phyloP scores from a whole-genome alignment of 495 filamentous ascomycete genomes.

The Penicillium paradoxum region DNA sequence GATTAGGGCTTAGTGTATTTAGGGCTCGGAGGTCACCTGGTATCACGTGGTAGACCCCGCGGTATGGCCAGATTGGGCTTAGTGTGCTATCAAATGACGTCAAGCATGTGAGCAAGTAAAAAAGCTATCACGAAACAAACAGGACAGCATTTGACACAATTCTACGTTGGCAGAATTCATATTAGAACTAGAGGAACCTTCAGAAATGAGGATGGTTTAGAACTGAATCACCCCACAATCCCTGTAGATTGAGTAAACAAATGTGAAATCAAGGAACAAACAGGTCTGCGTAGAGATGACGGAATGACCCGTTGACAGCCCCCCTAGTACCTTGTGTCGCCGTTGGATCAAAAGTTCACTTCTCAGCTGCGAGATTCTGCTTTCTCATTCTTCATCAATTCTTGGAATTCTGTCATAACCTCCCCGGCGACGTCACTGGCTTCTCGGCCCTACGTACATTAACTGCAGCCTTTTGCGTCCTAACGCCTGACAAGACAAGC shows the following conservation, averaged over 20 bases:
- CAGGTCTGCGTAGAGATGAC: constrained; percentile 1
- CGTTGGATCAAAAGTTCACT: background rate
- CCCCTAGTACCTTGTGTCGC: background rate
- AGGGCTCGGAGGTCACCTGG: constrained; percentile 1
- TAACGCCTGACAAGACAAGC: background rate
- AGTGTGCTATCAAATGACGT: constrained; percentile 10
- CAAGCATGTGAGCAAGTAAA: background rate
- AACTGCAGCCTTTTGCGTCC: background rate
- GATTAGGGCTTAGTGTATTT: background rate
- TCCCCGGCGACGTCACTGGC: constrained; percentile 2
- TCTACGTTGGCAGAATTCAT: background rate
- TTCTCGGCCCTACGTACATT: background rate
- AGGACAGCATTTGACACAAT: background rate
- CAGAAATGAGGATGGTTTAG: too few species aligned
- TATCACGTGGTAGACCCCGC: background rate
- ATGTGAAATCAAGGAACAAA: constrained; percentile 5
- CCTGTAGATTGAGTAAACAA: background rate
- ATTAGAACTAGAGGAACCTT: background rate
- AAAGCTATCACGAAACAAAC: background rate
- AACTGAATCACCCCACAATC: background rate
- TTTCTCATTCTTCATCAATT: background rate
- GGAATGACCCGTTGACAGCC: background rate
- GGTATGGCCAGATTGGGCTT: background rate
- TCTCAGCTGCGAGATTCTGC: background rate
- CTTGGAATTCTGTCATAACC: constrained; percentile 4